Conservation (phyloP, 2,329 filamentous ascomycete species). For the Fonsecaea pedrosoi region DNA sequence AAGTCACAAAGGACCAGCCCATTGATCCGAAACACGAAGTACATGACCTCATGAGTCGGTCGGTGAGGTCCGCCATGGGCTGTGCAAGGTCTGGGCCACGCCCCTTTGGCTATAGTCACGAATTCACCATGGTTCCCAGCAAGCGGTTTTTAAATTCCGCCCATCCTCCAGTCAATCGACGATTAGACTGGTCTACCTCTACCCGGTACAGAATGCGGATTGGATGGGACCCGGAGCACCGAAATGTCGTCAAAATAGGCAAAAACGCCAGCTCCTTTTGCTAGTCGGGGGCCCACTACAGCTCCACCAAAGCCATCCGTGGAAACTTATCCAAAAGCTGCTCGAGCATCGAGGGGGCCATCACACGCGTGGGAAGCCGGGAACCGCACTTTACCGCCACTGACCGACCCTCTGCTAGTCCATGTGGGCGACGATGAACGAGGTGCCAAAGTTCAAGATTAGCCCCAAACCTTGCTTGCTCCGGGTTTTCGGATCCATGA, state of each 20-base stretch:
- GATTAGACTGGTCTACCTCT: not conserved
- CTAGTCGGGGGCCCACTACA: not conserved
- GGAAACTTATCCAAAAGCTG: not conserved
- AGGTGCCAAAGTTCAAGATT: constrained; percentile 11
- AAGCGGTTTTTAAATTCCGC: constrained; percentile 13
- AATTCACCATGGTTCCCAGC: constrained; percentile 3
- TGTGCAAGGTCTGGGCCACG: constrained; percentile 10
- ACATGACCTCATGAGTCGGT: not conserved
- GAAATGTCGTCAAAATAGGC: constrained; percentile 32
- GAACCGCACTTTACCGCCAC: not conserved
- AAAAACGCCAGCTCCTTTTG: not conserved
- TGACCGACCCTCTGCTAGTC: not conserved
- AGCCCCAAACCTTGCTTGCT: constrained; percentile 12
- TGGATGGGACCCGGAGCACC: not conserved
- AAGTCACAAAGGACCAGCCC: constrained; percentile 15
- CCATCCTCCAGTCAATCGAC: constrained; percentile 2
- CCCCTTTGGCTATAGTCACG: not conserved
- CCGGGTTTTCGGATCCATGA: constrained; percentile 11
- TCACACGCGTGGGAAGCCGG: constrained; percentile 19
- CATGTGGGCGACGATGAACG: constrained; percentile 5
- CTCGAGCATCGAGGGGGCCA: not conserved
- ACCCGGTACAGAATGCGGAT: not conserved
- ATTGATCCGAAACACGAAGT: not conserved
- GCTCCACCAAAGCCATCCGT: not conserved
- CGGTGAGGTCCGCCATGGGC: constrained; percentile 3